Conservation (phyloP, 148 eudicot genomes). For the Talinum fruticosum region DNA sequence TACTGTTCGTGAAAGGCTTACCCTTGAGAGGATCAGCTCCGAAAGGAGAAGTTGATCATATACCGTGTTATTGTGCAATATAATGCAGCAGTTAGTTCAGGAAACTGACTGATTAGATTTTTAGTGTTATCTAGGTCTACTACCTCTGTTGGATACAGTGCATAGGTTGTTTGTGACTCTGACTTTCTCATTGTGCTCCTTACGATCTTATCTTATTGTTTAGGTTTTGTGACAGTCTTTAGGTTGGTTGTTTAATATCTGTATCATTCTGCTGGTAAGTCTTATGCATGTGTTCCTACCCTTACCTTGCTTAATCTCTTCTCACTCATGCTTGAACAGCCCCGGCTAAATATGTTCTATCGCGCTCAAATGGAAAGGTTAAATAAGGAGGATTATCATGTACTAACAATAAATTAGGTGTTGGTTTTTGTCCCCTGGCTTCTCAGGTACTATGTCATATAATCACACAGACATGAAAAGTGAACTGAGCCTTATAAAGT, state of each 20-base stretch:
- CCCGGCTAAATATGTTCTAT: not conserved
- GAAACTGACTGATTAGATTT: not conserved
- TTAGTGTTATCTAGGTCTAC: not conserved
- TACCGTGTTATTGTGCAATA: not conserved
- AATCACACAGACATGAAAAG: too few relatives aligned
- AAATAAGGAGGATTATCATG: too few relatives aligned
- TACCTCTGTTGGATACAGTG: too few relatives aligned
- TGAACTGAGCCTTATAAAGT: too few relatives aligned
- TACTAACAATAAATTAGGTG: too few relatives aligned
- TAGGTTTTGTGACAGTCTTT: not conserved
- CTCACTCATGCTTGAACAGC: too few relatives aligned
- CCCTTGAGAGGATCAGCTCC: constrained; percentile 35
- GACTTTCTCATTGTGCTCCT: too few relatives aligned
- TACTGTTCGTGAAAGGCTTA: constrained; percentile 55
- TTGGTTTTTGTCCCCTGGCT: too few relatives aligned
- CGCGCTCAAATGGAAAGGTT: too few relatives aligned
- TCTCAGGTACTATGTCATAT: too few relatives aligned
- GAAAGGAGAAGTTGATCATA: constrained; percentile 19
- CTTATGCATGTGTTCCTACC: not conserved
- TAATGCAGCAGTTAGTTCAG: not conserved
- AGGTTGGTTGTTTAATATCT: not conserved
- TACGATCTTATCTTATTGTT: not conserved
- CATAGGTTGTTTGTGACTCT: too few relatives aligned
- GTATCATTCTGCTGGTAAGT: not conserved
- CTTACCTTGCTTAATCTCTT: not conserved